phyloP scores from a whole-genome alignment of 805 yeast genomes.

The Wickerhamiella galacta region DNA sequence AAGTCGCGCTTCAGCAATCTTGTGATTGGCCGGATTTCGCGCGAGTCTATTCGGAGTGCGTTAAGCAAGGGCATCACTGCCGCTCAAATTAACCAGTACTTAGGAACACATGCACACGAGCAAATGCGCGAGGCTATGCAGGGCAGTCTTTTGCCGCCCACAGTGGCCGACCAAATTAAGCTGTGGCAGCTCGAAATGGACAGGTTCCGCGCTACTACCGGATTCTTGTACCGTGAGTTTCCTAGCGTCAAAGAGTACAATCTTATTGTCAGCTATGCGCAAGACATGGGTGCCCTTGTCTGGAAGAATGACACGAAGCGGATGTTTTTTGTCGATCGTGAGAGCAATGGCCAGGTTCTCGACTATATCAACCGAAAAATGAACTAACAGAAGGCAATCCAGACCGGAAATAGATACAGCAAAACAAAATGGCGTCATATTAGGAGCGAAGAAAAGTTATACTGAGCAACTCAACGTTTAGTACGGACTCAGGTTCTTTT shows the following conservation, averaged over 20 bases:
- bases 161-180: constrained; percentile 89
- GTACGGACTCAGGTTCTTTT: too few species aligned
- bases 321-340: constrained; percentile 72
- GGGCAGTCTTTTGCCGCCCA: constrained; percentile 69
- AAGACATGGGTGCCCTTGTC: constrained; percentile 77
- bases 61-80: constrained; percentile 80
- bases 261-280: constrained; percentile 55
- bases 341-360: constrained; percentile 78
- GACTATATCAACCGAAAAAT: constrained; percentile 59
- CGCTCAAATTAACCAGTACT: constrained; percentile 77
- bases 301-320: constrained; percentile 64
- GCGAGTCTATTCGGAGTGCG: constrained; percentile 82
- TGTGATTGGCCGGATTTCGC: constrained; percentile 84
- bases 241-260: constrained; percentile 61
- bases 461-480: too few species aligned
- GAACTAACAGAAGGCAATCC: neutral
- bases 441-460: too few species aligned
- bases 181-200: constrained; percentile 95
- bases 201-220: constrained; percentile 72
- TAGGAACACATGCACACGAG: constrained; percentile 86
- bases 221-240: constrained; percentile 79
- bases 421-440: too few species aligned
- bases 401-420: too few species aligned
- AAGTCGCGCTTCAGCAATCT: constrained; percentile 75
- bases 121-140: constrained; percentile 51